Percentiles rank a stretch among this genome's conserved stretches.
Evolutionary conservation across 495 filamentous ascomycete genomes (phyloP).

Genomic region (Podospora tetraspora): DNA sequence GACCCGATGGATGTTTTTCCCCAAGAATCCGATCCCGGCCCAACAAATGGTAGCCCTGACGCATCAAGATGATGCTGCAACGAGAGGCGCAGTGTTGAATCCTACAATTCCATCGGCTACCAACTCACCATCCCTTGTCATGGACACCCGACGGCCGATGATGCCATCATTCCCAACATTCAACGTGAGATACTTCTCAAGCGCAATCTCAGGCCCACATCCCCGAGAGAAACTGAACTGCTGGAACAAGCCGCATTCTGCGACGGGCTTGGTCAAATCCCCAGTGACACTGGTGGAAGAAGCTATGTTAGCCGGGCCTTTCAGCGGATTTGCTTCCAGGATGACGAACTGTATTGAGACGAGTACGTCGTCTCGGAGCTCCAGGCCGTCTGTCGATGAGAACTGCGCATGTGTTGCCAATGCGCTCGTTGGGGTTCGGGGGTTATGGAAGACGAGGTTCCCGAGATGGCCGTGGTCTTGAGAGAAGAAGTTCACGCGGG

Average conservation of each 20-base stretch:
- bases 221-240: slow-evolving; percentile 25
- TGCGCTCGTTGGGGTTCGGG: slow-evolving; percentile 18
- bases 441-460: slow-evolving; percentile 32
- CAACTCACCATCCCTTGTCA: slow-evolving; percentile 27
- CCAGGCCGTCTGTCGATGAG: slow-evolving; percentile 2
- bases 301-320: not conserved
- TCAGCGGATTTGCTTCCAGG: not conserved
- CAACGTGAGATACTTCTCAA: slow-evolving; percentile 33
- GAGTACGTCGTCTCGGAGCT: slow-evolving; percentile 13
- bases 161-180: slow-evolving; percentile 41
- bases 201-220: slow-evolving; percentile 23
- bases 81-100: slow-evolving; percentile 31
- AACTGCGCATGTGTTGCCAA: slow-evolving; percentile 31
- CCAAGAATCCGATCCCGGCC: not conserved
- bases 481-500: slow-evolving; percentile 28
- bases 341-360: slow-evolving; percentile 29
- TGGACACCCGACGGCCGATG: slow-evolving; percentile 43
- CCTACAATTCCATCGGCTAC: slow-evolving; percentile 45
- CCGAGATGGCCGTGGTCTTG: slow-evolving; percentile 14
- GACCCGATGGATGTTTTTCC: not conserved
- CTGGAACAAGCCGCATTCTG: slow-evolving; percentile 32
- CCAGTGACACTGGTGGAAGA: slow-evolving; percentile 30
- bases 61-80: slow-evolving; percentile 8
- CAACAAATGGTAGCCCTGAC: not conserved
- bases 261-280: slow-evolving; percentile 30